phyloP scores from a whole-genome alignment of 1,284 basidiomycete species.

The Sanghuangporus weigelae region DNA sequence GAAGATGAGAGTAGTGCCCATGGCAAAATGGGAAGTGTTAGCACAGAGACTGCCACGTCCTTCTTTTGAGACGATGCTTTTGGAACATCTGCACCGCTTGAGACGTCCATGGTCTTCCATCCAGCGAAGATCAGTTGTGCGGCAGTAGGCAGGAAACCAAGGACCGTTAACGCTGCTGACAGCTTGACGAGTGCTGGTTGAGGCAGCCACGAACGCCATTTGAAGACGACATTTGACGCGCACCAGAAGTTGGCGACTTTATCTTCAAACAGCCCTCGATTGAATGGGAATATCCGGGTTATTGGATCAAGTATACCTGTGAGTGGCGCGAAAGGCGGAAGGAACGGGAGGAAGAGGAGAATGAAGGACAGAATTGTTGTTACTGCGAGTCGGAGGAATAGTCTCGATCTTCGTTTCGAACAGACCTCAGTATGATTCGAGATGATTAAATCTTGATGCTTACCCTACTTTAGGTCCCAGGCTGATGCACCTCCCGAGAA shows the following conservation, averaged over 20 bases:
- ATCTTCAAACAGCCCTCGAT: constrained; percentile 89
- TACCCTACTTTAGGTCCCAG: constrained; percentile 66
- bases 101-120: constrained; percentile 13
- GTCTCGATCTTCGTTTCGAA: constrained; percentile 38
- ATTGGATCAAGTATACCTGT: constrained; percentile 57
- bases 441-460: constrained; percentile 22
- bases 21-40: constrained; percentile 57
- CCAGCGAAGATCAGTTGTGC: constrained; percentile 47
- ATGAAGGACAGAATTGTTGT: constrained; percentile 58
- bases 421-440: constrained; percentile 12
- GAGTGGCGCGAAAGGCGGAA: constrained; percentile 52
- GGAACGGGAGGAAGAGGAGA: constrained; percentile 71
- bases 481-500: constrained; percentile 78
- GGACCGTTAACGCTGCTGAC: constrained; percentile 52
- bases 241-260: constrained; percentile 98
- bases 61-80: constrained; percentile 18
- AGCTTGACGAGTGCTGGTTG: constrained; percentile 46
- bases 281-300: constrained; percentile 85
- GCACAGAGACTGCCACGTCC: constrained; percentile 30
- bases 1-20: constrained; percentile 70
- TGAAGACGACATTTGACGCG: constrained; percentile 81
- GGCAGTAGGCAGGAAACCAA: constrained; percentile 62
- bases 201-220: constrained; percentile 65
- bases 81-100: constrained; percentile 2
- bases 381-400: constrained; percentile 66